A percentile compares a stretch with the other conserved stretches of the same genome.
phyloP scores from a whole-genome alignment of 1,284 basidiomycete species.

The Melampsora abietis-canadensis region DNA sequence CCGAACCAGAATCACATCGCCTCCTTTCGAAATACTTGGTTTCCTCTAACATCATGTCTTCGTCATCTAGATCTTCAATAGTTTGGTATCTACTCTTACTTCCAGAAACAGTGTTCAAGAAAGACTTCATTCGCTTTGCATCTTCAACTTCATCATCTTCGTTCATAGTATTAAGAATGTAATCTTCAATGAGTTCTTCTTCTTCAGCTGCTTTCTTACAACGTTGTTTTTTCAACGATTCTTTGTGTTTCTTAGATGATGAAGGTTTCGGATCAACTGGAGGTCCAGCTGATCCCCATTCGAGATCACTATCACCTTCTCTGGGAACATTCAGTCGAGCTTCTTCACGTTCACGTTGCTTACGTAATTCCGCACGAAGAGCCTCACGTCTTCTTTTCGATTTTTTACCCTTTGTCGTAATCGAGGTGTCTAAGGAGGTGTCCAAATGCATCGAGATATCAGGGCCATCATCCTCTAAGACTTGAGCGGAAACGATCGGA shows the following conservation, averaged over 20 bases:
- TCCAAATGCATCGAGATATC: no score
- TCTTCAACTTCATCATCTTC: conserved; percentile 10
- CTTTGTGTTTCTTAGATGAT: no score
- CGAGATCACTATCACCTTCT: conserved; percentile 17
- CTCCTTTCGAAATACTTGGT: no score
- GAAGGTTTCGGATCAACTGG: no score
- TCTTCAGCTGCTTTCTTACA: conserved; percentile 11
- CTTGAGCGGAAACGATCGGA: no score
- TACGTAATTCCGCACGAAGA: not conserved
- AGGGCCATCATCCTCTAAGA: no score
- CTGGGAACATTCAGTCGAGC: not conserved
- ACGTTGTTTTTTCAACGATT: not conserved
- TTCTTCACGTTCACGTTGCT: conserved; percentile 5
- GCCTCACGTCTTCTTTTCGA: conserved; percentile 8
- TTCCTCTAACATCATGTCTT: no score
- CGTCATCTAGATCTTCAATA: no score
- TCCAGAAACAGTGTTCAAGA: no score
- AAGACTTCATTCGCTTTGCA: no score
- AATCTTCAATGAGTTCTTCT: conserved; percentile 18
- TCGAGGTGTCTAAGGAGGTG: not conserved
- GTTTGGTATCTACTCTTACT: no score
- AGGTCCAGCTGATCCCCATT: conserved; percentile 9
- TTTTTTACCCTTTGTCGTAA: not conserved
- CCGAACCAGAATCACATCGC: no score
- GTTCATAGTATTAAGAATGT: conserved; percentile 21